phyloP scores from a whole-genome alignment of 2,329 filamentous ascomycete species.

The Tolypocladium paradoxum region DNA sequence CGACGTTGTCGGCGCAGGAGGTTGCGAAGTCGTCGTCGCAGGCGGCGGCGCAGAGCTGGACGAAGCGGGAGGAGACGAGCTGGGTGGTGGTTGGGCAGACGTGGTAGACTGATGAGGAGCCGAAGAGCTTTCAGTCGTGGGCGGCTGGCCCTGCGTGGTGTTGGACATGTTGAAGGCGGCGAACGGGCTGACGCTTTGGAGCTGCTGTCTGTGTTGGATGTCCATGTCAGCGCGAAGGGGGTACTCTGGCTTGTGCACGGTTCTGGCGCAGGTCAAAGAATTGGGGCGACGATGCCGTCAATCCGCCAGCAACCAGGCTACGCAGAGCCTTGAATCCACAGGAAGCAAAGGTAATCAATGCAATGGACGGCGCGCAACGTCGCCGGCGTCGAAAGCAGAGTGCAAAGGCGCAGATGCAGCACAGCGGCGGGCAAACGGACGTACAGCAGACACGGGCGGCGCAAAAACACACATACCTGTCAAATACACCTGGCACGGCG shows the following conservation, averaged over 20 bases:
- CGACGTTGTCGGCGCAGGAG: conserved; percentile 1
- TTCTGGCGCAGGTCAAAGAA: background rate
- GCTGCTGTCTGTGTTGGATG: background rate
- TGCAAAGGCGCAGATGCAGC: background rate
- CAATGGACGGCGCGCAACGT: background rate
- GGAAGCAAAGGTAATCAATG: background rate
- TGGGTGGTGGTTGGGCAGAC: background rate
- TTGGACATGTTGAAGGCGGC: background rate
- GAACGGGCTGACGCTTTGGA: background rate
- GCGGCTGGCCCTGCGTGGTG: background rate
- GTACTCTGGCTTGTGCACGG: background rate
- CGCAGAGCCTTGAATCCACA: background rate
- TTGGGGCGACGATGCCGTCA: background rate
- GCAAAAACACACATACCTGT: background rate
- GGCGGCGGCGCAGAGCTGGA: background rate
- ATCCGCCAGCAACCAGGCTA: background rate
- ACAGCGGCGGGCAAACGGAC: background rate
- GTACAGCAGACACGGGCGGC: background rate
- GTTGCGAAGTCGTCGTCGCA: conserved; percentile 3
- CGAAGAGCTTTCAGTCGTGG: background rate
- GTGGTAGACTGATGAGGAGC: conserved; percentile 3
- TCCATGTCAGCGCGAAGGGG: background rate
- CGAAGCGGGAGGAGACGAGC: conserved; percentile 1
- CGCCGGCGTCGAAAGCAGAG: background rate
- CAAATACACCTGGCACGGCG: background rate